A percentile compares a stretch with the other conserved stretches of the same genome.
phyloP scores from a whole-genome alignment of 768 basidiomycete genomes.

The Clavulina sp. region DNA sequence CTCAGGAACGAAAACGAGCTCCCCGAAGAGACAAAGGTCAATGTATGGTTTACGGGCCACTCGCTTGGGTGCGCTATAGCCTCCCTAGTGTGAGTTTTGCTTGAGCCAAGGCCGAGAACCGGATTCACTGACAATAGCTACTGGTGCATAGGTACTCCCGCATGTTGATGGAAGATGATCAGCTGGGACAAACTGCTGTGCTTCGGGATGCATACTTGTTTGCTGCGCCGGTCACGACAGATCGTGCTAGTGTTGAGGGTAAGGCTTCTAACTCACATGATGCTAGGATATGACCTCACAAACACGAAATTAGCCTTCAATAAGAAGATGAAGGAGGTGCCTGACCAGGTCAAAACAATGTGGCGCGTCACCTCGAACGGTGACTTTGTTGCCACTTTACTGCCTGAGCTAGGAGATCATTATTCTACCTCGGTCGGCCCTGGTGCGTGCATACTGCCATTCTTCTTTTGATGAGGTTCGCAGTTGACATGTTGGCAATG shows the following conservation, averaged over 20 bases:
- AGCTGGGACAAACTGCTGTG: not conserved
- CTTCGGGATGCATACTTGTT: slow-evolving; percentile 8
- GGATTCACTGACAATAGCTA: not conserved
- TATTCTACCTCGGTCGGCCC: not conserved
- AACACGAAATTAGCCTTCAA: slow-evolving; percentile 8
- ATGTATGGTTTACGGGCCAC: slow-evolving; percentile 10
- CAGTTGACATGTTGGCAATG: not conserved
- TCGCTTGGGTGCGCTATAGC: slow-evolving; percentile 10
- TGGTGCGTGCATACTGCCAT: not conserved
- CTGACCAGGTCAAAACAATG: not conserved
- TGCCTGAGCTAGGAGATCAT: slow-evolving; percentile 6
- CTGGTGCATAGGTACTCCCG: not conserved
- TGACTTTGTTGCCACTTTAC: slow-evolving; percentile 3
- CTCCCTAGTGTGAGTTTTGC: slow-evolving; percentile 7
- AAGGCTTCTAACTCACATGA: not conserved
- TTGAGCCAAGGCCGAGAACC: too few relatives aligned
- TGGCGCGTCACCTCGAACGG: slow-evolving; percentile 3
- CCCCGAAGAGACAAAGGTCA: slow-evolving; percentile 6
- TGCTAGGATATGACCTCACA: not conserved
- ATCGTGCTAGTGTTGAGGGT: slow-evolving; percentile 4
- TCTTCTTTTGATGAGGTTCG: not conserved
- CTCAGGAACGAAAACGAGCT: slow-evolving; percentile 2
- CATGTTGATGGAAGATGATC: slow-evolving; percentile 1
- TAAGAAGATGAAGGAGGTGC: slow-evolving; percentile 1
- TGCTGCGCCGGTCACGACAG: slow-evolving; percentile 5